Base-by-base conservation (phyloP, 1,284 basidiomycete genomes). In the Tylopilus orsonianus region DNA sequence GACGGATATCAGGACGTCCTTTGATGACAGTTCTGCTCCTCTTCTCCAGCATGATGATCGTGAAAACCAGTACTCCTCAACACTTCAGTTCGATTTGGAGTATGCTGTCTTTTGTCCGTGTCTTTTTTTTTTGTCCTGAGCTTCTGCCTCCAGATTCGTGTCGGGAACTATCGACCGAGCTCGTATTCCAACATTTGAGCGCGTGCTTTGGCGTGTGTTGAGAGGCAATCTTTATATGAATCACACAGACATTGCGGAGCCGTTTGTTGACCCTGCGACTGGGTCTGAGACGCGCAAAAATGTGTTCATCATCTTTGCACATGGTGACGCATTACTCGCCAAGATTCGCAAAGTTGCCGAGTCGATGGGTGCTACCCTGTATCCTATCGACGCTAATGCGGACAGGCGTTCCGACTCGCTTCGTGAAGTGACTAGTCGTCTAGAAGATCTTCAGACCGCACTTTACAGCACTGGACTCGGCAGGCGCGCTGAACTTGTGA, bases 221-320 rank as follows among this genome's bases (percentile, higher is more conserved):
- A 88, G 97, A 54, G 97, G 97, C 47, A 99, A 99, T 69, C 77
- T 99, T 26, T 99, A 97, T 78, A 98, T 99, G 95, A 99, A 99
- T 74, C 93, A 98, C 71, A 91, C 86, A 41, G 95, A 99, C 71
- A 99, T 99, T 61, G 81, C 83, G 36, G 90, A 96, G 61, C 90
- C 93, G 2, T 97, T 99, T 64, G 79, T 94, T 50, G 90, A 98
- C 64, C 86, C 93, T 13, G 78, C 77, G 36, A 89, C 87, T 2
- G 88, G 88, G 35, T 77, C 75, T 32, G 89, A 94, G 71, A 90
- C 88, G 8, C 83, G 87, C 74, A 99, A 99, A 80, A 95, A 98
- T 59, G 97, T 99, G 36, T 99, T 99, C 75, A 97, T 99, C 75
- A 98, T 99, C 69, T 99, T 99, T 64, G 97, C 96, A 0, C 97